Evolutionary conservation across 345 rosid genomes (phyloP).

Genomic region (Kernera saxatilis): DNA sequence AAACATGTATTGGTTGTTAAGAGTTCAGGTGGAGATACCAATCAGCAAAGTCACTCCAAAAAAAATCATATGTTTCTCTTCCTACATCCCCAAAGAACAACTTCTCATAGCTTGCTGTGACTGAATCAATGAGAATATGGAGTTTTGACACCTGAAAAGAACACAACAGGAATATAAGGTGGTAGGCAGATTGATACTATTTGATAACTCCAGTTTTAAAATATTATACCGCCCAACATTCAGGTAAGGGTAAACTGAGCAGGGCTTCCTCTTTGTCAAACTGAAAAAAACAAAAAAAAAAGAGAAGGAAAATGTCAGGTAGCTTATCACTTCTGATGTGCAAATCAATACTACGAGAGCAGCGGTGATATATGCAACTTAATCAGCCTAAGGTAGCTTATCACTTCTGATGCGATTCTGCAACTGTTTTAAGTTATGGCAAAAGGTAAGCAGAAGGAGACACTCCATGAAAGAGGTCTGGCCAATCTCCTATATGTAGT

Average conservation of each 20-base stretch:
- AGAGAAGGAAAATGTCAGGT: no score
- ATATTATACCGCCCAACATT: constrained; percentile 86
- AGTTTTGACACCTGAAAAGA: constrained; percentile 77
- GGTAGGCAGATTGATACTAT: background rate
- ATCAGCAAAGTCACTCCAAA: constrained; percentile 97
- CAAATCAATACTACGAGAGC: background rate
- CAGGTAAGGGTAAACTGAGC: constrained; percentile 66
- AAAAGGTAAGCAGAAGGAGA: background rate
- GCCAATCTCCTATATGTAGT: background rate
- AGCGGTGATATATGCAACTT: background rate
- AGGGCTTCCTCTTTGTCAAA: constrained; percentile 61
- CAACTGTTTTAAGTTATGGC: background rate
- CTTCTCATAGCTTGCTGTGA: constrained; percentile 80
- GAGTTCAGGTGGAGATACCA: constrained; percentile 46
- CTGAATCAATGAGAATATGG: constrained; percentile 73
- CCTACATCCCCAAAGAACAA: constrained; percentile 89
- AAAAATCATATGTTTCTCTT: constrained; percentile 91
- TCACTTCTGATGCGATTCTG: background rate
- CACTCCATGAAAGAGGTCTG: background rate
- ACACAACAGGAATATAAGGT: constrained; percentile 1
- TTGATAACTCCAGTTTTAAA: background rate
- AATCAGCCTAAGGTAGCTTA: background rate
- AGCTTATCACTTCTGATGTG: no score
- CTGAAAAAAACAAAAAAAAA: no score
- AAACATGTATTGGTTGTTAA: constrained; percentile 5